These are phyloP conservation scores for Pycnococcus provasolii DNA, from an alignment of 139 green algal genomes.

Conservation along the genomic window DNA sequence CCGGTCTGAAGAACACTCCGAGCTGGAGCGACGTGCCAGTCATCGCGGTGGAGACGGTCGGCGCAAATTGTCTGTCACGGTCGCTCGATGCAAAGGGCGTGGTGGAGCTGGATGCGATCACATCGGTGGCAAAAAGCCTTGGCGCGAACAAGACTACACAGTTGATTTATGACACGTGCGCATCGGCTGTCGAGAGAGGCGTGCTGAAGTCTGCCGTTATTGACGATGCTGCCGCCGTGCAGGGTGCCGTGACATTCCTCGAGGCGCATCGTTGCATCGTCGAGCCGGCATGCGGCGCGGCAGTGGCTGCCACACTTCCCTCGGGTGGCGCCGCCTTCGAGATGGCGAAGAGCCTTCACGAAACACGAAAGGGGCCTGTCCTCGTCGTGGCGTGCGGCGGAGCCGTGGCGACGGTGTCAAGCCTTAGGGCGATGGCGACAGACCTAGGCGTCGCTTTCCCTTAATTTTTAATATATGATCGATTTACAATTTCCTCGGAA, in stretches of 20 bases:
- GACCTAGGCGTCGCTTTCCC: too few species aligned
- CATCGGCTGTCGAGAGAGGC: too few species aligned
- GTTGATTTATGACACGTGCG: slow-evolving; percentile 9
- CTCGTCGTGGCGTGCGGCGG: slow-evolving; percentile 34
- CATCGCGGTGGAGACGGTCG: slow-evolving; percentile 31
- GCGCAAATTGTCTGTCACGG: slow-evolving; percentile 22
- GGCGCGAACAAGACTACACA: slow-evolving; percentile 7
- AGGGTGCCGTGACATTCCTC: slow-evolving; percentile 5
- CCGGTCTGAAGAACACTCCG: slow-evolving; percentile 6
- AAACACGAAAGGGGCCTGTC: slow-evolving; percentile 1
- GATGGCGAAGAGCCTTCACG: not conserved
- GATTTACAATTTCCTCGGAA: too few species aligned
- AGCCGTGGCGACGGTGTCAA: slow-evolving; percentile 1
- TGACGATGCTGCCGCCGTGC: slow-evolving; percentile 1
- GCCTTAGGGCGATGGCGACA: too few species aligned
- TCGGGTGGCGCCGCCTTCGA: not conserved
- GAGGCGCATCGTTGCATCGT: slow-evolving; percentile 21
- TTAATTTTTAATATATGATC: too few species aligned
- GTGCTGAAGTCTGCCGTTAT: too few species aligned
- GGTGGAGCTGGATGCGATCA: slow-evolving; percentile 22
- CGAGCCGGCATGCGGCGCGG: slow-evolving; percentile 33
- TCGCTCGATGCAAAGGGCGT: slow-evolving; percentile 13
- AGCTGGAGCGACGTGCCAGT: slow-evolving; percentile 10
- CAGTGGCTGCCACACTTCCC: slow-evolving; percentile 15
- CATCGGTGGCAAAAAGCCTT: slow-evolving; percentile 27